Percentiles rank a stretch among this genome's conserved stretches.
phyloP scores from a whole-genome alignment of 164 flowering plant species.

The Kingdonia uniflora region DNA sequence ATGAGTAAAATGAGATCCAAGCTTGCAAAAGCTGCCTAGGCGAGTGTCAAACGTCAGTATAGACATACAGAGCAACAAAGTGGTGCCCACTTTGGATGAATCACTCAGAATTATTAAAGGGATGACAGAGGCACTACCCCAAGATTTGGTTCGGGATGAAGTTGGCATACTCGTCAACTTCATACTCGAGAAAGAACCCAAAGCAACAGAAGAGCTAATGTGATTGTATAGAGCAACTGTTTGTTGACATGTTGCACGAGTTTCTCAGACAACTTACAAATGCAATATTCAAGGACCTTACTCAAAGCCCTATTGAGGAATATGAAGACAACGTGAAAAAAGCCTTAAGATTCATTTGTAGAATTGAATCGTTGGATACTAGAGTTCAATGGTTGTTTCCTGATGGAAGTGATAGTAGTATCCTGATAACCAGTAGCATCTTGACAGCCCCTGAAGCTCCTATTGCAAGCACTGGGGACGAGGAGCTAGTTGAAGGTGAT shows the following conservation, averaged over 20 bases:
- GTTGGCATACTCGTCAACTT: not conserved
- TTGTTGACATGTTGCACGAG: conserved; percentile 4
- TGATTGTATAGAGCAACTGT: not conserved
- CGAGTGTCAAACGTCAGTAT: not conserved
- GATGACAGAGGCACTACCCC: not conserved
- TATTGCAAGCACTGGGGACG: not conserved
- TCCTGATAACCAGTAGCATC: too few species aligned
- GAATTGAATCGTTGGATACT: not conserved
- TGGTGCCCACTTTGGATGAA: not conserved
- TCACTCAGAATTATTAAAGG: not conserved
- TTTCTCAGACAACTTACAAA: not conserved
- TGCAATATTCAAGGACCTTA: conserved; percentile 1
- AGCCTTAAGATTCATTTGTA: not conserved
- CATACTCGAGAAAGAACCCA: not conserved
- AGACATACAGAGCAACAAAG: not conserved
- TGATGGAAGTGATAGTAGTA: not conserved
- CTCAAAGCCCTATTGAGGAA: not conserved
- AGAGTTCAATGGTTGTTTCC: conserved; percentile 5
- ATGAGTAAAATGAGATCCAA: conserved; percentile 1
- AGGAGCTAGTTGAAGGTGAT: not conserved
- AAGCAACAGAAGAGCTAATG: not conserved
- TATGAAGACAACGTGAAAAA: not conserved
- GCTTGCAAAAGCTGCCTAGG: conserved; percentile 3
- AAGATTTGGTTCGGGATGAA: not conserved
- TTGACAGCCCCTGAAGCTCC: not conserved